A percentile compares a stretch with the other conserved stretches of the same genome.
Conservation (phyloP, 2,329 filamentous ascomycete genomes). For the Botrytis pseudocinerea region DNA sequence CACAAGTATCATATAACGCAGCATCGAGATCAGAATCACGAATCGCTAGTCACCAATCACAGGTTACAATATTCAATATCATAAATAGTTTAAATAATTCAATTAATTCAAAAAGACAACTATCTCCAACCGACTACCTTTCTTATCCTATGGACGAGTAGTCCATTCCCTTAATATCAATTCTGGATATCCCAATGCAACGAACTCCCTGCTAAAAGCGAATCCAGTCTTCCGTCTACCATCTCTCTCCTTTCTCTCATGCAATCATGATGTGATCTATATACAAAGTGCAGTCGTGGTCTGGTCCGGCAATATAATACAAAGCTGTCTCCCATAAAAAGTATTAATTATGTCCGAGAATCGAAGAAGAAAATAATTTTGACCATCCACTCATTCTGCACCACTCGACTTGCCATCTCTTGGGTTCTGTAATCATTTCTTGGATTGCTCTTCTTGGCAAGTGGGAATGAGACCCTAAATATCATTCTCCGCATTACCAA, state of each 20-base stretch:
- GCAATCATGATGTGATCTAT: slow-evolving; percentile 15
- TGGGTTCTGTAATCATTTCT: background rate
- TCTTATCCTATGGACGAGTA: background rate
- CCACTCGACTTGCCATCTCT: background rate
- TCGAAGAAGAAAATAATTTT: slow-evolving; percentile 1
- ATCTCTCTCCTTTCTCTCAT: slow-evolving; percentile 10
- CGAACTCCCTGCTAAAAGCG: slow-evolving; percentile 12
- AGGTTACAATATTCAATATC: too few relatives aligned
- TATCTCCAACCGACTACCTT: background rate
- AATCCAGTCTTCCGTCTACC: slow-evolving; percentile 5
- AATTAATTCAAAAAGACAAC: background rate
- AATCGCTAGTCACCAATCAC: background rate
- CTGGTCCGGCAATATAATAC: slow-evolving; percentile 1
- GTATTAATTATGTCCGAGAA: background rate
- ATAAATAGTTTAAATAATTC: background rate
- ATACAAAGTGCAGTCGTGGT: slow-evolving; percentile 5
- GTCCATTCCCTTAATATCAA: background rate
- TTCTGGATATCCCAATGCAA: slow-evolving; percentile 3
- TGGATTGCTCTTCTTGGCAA: background rate
- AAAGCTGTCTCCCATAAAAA: background rate
- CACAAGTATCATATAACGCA: background rate
- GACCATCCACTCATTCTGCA: background rate
- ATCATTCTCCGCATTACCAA: slow-evolving; percentile 33
- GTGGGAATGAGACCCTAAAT: background rate
- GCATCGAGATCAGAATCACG: background rate